A percentile compares a stretch with the other conserved stretches of the same genome.
Conservation (phyloP, 1,284 basidiomycete species). For the Melampsora occidentalis region DNA sequence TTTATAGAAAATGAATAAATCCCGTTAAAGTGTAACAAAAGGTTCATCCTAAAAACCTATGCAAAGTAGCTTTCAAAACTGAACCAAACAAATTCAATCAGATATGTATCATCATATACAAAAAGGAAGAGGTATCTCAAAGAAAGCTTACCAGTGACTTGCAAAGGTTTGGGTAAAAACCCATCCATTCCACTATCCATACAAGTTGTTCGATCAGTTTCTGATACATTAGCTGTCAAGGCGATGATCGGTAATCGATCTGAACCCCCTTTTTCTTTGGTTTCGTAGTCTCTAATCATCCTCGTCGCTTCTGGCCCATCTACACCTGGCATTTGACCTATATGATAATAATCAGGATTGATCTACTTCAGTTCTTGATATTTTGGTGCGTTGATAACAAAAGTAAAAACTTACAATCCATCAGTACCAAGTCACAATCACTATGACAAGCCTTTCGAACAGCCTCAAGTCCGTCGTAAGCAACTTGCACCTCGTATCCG, state of each 20-base stretch:
- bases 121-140: neutral
- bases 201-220: constrained; percentile 26
- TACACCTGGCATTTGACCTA: constrained; percentile 41
- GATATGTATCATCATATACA: neutral
- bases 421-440: constrained; percentile 26
- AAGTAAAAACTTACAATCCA: constrained; percentile 34
- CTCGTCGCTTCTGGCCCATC: constrained; percentile 29
- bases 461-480: constrained; percentile 27
- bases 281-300: constrained; percentile 26
- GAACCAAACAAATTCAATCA: neutral
- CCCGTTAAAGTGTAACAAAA: too few species aligned
- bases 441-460: constrained; percentile 18
- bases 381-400: neutral
- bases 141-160: constrained; percentile 24
- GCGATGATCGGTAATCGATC: constrained; percentile 29
- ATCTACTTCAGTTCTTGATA: neutral
- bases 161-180: constrained; percentile 37
- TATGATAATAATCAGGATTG: too few species aligned
- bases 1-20: neutral
- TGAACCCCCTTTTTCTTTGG: neutral
- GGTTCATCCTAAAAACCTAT: constrained; percentile 30
- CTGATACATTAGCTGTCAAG: constrained; percentile 37
- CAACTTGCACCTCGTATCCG: constrained; percentile 32
- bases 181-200: constrained; percentile 37
- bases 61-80: constrained; percentile 39